Evolutionary conservation across 305 asterid genomes (phyloP), one percentile per base, ranked within the genome.

Genomic region (Fraxinus sp.): DNA sequence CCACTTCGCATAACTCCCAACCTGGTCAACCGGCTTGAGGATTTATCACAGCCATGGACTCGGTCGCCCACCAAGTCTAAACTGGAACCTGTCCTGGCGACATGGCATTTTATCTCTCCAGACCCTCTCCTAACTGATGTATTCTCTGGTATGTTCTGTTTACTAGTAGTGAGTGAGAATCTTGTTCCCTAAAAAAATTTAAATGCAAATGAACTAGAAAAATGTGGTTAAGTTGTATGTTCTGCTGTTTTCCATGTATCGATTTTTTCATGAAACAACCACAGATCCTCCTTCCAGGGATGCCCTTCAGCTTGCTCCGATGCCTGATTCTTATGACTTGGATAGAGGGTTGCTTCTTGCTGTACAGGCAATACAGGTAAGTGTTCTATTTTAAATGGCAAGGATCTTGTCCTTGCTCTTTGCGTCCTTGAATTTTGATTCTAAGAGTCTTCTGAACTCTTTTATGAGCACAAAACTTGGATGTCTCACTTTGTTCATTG

Each of bases 51-150:
- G 89, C 99, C 99, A 78, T 97, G 99, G 99, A 96, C 99, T 74
- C 93, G 99, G 55, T 96, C 98, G n/a, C 99, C 98, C n/a, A 96
- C 99, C 73, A 96, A 96, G 90, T 92, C 98, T 59, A 86, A 91
- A 88, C 90, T 92, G 93, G 99, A 95, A 84, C 98, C 98, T 78
- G 88, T 94, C 83, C 78, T 91, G 81, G 93, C 97, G 77, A 92
- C 98, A 75, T 96, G 99, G 99, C 90, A 89, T 82, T 95, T 96
- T 86, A 79, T 89, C 86, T 85, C 94, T 2, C 86, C 77, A 43
- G 96, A 93, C 85, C 90, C 90, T 84, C 84, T 77, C 79, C 84
- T 79, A 55, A 81, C 92, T 79, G 96, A 88, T 81, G 92, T 88
- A 81, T 85, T 80, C 20, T 70, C 89, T 85, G 94, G 97, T 93